Evolutionary conservation across 1,139 yeast genomes (phyloP).

Genomic region (Lodderomyces jiufengensis): DNA sequence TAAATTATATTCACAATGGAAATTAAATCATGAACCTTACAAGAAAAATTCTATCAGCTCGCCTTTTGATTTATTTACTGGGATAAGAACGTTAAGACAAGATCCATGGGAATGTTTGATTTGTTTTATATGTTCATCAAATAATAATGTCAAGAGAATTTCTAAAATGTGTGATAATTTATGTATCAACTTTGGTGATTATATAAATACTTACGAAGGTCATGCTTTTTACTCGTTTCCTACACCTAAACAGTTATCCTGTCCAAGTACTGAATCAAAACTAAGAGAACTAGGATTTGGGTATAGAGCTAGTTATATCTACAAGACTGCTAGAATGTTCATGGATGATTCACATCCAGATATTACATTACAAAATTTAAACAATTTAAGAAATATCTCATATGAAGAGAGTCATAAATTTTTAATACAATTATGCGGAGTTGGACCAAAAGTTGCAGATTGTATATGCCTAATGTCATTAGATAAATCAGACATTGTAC

Average conservation of each 20-base stretch:
- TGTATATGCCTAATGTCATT: conserved; percentile 86
- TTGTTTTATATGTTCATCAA: conserved; percentile 92
- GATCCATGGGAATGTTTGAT: conserved; percentile 96
- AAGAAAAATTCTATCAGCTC: conserved; percentile 14
- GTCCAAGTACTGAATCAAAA: conserved; percentile 36
- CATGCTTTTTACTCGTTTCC: conserved; percentile 79
- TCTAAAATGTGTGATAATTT: conserved; percentile 88
- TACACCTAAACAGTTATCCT: conserved; percentile 46
- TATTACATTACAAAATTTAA: conserved; percentile 29
- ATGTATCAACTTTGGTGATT: conserved; percentile 68
- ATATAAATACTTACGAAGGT: conserved; percentile 47
- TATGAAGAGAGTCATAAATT: conserved; percentile 63
- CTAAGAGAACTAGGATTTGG: conserved; percentile 75
- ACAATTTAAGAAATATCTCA: conserved; percentile 36
- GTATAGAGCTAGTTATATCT: conserved; percentile 84
- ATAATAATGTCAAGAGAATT: conserved; percentile 89
- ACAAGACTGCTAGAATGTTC: conserved; percentile 62
- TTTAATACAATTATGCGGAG: conserved; percentile 72
- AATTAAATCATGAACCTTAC: conserved; percentile 45
- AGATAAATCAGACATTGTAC: conserved; percentile 84
- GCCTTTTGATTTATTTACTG: conserved; percentile 48
- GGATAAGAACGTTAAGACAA: conserved; percentile 81
- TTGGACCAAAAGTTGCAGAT: conserved; percentile 98
- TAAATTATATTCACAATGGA: conserved; percentile 62
- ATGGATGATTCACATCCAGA: conserved; percentile 32